Percentiles rank a stretch among this genome's conserved stretches.
These are phyloP conservation scores for Colletotrichum karsti DNA, from an alignment of 2,329 filamentous ascomycete species.

Conservation along the genomic window DNA sequence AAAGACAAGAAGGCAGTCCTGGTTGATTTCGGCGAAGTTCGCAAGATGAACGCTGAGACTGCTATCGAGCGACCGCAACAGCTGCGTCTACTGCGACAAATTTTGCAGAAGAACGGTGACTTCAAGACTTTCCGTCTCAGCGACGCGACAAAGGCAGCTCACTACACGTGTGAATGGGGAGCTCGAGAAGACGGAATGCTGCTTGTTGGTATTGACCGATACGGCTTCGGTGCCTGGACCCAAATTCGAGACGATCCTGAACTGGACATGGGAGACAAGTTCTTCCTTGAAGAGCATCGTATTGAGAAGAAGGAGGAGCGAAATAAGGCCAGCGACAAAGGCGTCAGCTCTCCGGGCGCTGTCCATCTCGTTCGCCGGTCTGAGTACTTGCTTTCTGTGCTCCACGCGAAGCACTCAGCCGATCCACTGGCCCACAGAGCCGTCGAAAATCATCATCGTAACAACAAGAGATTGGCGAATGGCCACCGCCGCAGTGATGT, in stretches of 20 bases:
- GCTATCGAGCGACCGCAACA: constrained; percentile 91
- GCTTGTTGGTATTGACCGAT: constrained; percentile 88
- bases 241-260: constrained; percentile 93
- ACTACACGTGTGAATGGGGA: constrained; percentile 93
- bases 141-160: constrained; percentile 90
- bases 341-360: constrained; percentile 92
- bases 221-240: constrained; percentile 95
- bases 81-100: constrained; percentile 82
- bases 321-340: constrained; percentile 78
- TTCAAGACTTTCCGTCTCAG: constrained; percentile 84
- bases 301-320: constrained; percentile 97
- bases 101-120: constrained; percentile 73
- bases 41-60: constrained; percentile 95
- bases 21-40: constrained; percentile 92
- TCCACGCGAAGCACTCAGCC: constrained; percentile 84
- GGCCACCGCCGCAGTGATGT: constrained; percentile 68
- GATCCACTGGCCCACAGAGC: constrained; percentile 80
- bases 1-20: constrained; percentile 98
- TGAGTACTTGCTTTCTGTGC: constrained; percentile 93
- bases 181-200: constrained; percentile 97
- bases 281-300: constrained; percentile 97
- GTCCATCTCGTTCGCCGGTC: constrained; percentile 95
- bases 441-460: constrained; percentile 93
- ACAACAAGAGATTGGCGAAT: constrained; percentile 81
- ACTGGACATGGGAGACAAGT: constrained; percentile 85